phyloP scores from a whole-genome alignment of 306 rosid species.

The Trifolium subterraneum region DNA sequence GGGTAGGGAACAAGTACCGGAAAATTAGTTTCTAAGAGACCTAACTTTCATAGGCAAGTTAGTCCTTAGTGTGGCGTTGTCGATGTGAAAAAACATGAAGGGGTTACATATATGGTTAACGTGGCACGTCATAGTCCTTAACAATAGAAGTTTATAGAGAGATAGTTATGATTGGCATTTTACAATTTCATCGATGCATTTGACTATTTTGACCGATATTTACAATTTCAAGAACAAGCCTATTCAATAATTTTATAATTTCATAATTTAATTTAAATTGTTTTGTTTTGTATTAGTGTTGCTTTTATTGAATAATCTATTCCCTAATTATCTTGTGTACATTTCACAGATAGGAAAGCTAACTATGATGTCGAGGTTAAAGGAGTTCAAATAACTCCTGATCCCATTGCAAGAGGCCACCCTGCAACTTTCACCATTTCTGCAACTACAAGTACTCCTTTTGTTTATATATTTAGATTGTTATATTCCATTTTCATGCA shows the following conservation, averaged over 20 bases:
- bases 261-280: not conserved
- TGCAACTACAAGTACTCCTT: conserved; percentile 69
- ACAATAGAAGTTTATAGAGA: not conserved
- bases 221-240: not conserved
- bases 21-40: too few relatives aligned
- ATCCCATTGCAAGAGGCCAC: conserved; percentile 76
- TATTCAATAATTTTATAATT: not conserved
- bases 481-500: not conserved
- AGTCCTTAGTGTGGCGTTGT: too few relatives aligned
- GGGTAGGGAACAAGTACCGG: too few relatives aligned
- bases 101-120: too few relatives aligned
- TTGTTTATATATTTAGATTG: not conserved
- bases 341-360: conserved; percentile 62
- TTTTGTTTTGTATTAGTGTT: conserved; percentile 13
- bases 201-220: not conserved
- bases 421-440: conserved; percentile 80
- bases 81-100: too few relatives aligned
- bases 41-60: too few relatives aligned
- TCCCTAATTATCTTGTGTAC: not conserved
- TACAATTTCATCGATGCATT: not conserved
- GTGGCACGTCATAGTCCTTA: not conserved
- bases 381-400: conserved; percentile 75
- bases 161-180: not conserved
- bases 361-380: conserved; percentile 69
- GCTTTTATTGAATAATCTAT: not conserved